A percentile compares a stretch with the other conserved stretches of the same genome.
Evolutionary conservation across 2,329 filamentous ascomycete species (phyloP).

Genomic region (Talaromyces sp.): DNA sequence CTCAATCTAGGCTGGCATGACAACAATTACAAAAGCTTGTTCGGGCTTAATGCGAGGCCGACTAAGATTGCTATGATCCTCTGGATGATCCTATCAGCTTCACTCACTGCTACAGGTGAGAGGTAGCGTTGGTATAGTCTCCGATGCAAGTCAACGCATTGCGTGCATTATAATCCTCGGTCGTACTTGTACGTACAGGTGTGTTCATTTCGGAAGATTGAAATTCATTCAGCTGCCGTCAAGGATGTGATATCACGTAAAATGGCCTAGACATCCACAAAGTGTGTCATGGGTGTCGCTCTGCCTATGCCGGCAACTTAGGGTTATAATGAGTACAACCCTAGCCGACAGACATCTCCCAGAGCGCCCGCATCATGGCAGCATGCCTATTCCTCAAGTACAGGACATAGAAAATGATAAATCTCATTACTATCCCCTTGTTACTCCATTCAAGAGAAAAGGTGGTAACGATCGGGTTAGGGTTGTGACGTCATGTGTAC

Average conservation of each 20-base stretch:
- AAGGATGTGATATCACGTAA: too few relatives aligned
- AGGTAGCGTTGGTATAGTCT: background rate
- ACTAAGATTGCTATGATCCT: too few relatives aligned
- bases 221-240: too few relatives aligned
- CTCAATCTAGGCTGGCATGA: background rate
- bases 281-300: too few relatives aligned
- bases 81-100: too few relatives aligned
- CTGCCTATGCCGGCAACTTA: background rate
- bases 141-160: background rate
- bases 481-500: conserved; percentile 2
- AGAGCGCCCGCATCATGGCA: background rate
- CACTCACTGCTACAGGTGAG: background rate
- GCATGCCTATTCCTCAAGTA: background rate
- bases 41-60: background rate
- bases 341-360: background rate
- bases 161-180: too few relatives aligned
- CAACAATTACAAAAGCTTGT: background rate
- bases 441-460: too few relatives aligned
- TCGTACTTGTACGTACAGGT: too few relatives aligned
- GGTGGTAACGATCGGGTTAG: background rate
- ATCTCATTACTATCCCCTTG: background rate
- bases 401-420: background rate
- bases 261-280: too few relatives aligned
- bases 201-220: too few relatives aligned
- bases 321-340: background rate